phyloP scores from a whole-genome alignment of 495 filamentous ascomycete genomes.

The Corynascus novoguineensis region DNA sequence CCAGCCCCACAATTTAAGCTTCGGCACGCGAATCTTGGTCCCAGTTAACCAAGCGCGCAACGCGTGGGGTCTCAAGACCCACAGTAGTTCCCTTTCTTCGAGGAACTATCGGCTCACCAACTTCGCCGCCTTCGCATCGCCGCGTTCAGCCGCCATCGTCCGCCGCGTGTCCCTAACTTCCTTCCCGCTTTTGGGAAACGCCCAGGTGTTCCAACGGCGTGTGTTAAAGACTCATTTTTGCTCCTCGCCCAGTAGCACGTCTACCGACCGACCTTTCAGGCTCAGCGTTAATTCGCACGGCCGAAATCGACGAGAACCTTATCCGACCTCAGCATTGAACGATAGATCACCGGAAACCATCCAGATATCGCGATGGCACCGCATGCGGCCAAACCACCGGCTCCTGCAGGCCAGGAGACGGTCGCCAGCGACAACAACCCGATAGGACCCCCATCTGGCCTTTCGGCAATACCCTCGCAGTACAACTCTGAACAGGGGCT shows the following conservation, averaged over 20 bases:
- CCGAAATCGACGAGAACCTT: neutral
- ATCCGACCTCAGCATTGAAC: neutral
- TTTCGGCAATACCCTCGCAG: slow-evolving; percentile 36
- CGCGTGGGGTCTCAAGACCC: too few relatives aligned
- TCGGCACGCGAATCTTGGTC: too few relatives aligned
- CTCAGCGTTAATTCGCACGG: too few relatives aligned
- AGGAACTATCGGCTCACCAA: too few relatives aligned
- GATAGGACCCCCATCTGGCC: slow-evolving; percentile 37
- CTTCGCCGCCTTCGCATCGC: too few relatives aligned
- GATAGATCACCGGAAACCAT: neutral
- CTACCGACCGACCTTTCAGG: neutral
- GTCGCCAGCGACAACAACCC: slow-evolving; percentile 15
- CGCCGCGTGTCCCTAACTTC: neutral
- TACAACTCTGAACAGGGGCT: slow-evolving; percentile 37
- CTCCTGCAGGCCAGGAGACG: slow-evolving; percentile 10
- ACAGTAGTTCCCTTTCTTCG: too few relatives aligned
- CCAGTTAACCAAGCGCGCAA: too few relatives aligned
- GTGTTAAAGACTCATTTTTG: too few relatives aligned
- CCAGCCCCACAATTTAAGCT: too few relatives aligned
- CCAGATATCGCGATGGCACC: slow-evolving; percentile 20
- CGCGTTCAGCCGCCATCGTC: neutral
- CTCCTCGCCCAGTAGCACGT: too few relatives aligned
- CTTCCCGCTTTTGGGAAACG: neutral
- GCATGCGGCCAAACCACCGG: slow-evolving; percentile 14
- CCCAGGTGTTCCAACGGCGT: too few relatives aligned